Conservation (phyloP, 768 basidiomycete genomes). For the Dentipellis fragilis region DNA sequence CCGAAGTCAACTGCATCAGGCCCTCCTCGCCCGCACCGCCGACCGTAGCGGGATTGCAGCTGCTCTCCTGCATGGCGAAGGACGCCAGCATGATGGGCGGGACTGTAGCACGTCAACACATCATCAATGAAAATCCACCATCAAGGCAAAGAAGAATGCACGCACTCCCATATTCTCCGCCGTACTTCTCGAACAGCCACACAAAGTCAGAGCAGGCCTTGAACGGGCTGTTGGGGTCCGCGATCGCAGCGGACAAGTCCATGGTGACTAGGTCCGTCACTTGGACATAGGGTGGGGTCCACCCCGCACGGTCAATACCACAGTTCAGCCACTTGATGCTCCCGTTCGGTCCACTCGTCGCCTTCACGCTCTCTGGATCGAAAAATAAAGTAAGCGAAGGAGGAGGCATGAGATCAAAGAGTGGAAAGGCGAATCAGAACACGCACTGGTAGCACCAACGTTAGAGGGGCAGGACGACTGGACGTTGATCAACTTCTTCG, state of each 20-base stretch:
- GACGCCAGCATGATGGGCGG: constrained; percentile 74
- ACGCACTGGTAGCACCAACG: not conserved
- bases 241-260: constrained; percentile 23
- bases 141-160: constrained; percentile 7
- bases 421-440: not conserved
- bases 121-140: not conserved
- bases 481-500: not conserved
- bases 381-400: not conserved
- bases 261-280: constrained; percentile 40
- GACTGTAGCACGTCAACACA: constrained; percentile 27
- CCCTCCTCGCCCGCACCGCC: constrained; percentile 81
- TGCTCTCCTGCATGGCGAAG: constrained; percentile 83
- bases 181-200: constrained; percentile 50
- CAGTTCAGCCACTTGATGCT: constrained; percentile 71
- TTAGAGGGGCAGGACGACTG: not conserved
- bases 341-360: constrained; percentile 57
- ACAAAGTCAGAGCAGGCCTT: constrained; percentile 45
- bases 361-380: constrained; percentile 35
- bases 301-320: constrained; percentile 51
- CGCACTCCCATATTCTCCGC: constrained; percentile 30
- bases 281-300: constrained; percentile 60
- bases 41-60: constrained; percentile 54
- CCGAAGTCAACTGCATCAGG: constrained; percentile 74
- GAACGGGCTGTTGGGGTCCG: constrained; percentile 48
- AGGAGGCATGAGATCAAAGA: not conserved